Evolutionary conservation across 228 moss, liverwort and hornwort species (phyloP).

Genomic region (Sphagnum fallax): DNA sequence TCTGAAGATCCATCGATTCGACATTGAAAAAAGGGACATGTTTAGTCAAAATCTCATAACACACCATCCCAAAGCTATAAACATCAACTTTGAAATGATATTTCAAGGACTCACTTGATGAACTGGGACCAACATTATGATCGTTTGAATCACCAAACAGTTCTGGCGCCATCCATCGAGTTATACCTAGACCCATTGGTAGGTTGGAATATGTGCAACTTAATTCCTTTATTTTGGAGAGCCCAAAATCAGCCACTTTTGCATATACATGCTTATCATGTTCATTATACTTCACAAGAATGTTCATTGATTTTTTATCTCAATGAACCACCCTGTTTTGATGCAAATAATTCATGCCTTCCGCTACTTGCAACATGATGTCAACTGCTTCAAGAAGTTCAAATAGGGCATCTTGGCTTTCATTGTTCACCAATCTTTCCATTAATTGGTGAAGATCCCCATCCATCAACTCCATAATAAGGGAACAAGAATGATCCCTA

Average conservation of each 20-base stretch:
- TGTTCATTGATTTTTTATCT: conserved; percentile 8
- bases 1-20: background rate
- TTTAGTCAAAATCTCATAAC: background rate
- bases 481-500: conserved; percentile 1
- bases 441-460: background rate
- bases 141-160: background rate
- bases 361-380: conserved; percentile 8
- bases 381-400: background rate
- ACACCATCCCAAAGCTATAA: conserved; percentile 5
- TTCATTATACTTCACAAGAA: conserved; percentile 2
- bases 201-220: background rate
- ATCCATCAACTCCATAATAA: conserved; percentile 10
- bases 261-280: conserved; percentile 6
- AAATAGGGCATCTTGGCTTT: background rate
- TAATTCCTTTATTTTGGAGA: conserved; percentile 5
- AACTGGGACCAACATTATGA: background rate
- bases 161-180: conserved; percentile 2
- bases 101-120: background rate
- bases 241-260: conserved; percentile 18
- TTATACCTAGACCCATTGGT: conserved; percentile 5
- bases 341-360: conserved; percentile 13
- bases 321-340: conserved; percentile 5
- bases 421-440: background rate
- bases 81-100: conserved; percentile 4
- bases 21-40: background rate